Percentiles rank a stretch among this genome's conserved stretches.
These are phyloP conservation scores for Lunularia cruciata DNA, from an alignment of 225 moss, liverwort and hornwort genomes.

Conservation along the genomic window DNA sequence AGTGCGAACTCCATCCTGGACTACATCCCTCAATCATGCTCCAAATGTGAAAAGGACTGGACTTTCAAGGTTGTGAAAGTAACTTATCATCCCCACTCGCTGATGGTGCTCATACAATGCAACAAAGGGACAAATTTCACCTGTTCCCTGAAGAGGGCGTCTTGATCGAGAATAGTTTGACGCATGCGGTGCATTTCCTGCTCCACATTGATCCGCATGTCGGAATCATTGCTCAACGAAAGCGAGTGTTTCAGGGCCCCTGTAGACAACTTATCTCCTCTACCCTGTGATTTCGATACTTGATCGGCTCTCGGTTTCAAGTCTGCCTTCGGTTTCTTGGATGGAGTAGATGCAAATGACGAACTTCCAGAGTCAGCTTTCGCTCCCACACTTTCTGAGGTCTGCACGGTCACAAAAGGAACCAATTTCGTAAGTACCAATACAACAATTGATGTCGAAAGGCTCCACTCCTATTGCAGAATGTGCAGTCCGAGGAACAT, in stretches of 20 bases:
- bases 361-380: constrained; percentile 40
- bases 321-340: constrained; percentile 34
- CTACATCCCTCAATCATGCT: too few relatives aligned
- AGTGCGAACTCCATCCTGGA: not conserved
- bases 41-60: too few relatives aligned
- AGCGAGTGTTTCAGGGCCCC: constrained; percentile 21
- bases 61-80: too few relatives aligned
- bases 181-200: constrained; percentile 34
- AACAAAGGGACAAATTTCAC: constrained; percentile 14
- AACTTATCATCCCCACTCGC: too few relatives aligned
- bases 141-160: constrained; percentile 48
- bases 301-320: constrained; percentile 31
- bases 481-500: too few relatives aligned
- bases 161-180: constrained; percentile 44
- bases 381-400: constrained; percentile 32
- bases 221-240: constrained; percentile 34
- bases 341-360: constrained; percentile 32
- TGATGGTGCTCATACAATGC: too few relatives aligned
- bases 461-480: too few relatives aligned
- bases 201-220: constrained; percentile 32
- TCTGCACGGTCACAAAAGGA: constrained; percentile 23
- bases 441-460: too few relatives aligned
- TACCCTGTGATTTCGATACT: constrained; percentile 11
- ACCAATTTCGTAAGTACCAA: not conserved
- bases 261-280: constrained; percentile 31